These are phyloP conservation scores for Hyphopichia wangnamkhiaoensis DNA, from an alignment of 1,139 yeast species.

Conservation along the genomic window DNA sequence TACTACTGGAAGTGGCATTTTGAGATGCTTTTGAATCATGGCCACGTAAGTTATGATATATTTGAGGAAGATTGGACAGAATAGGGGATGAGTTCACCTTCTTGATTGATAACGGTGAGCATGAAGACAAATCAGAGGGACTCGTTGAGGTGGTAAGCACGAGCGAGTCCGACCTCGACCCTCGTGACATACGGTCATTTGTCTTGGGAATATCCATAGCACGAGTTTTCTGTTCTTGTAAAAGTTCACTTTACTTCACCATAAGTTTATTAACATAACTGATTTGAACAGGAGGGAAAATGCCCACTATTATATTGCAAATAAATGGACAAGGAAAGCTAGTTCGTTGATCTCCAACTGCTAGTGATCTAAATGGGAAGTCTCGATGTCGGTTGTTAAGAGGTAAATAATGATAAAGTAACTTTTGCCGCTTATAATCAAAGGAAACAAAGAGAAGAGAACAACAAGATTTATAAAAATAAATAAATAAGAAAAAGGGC, in stretches of 20 bases:
- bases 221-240: not conserved
- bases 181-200: not conserved
- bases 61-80: slow-evolving; percentile 23
- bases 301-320: no score
- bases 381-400: no score
- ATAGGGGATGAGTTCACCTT: slow-evolving; percentile 20
- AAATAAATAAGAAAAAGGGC: no score
- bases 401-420: no score
- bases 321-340: not conserved
- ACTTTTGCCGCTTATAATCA: not conserved
- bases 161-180: not conserved
- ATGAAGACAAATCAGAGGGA: slow-evolving; percentile 6
- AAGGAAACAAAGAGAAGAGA: no score
- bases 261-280: no score
- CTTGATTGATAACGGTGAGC: slow-evolving; percentile 8
- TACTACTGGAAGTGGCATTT: not conserved
- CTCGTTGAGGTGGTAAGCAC: not conserved
- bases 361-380: no score
- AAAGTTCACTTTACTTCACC: no score
- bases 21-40: no score
- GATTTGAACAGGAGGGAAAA: no score
- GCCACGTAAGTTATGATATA: slow-evolving; percentile 23
- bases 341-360: not conserved
- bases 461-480: no score
- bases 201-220: not conserved